phyloP scores from a whole-genome alignment of 192 early-diverging fungal genomes.

The Linnemannia elongata region DNA sequence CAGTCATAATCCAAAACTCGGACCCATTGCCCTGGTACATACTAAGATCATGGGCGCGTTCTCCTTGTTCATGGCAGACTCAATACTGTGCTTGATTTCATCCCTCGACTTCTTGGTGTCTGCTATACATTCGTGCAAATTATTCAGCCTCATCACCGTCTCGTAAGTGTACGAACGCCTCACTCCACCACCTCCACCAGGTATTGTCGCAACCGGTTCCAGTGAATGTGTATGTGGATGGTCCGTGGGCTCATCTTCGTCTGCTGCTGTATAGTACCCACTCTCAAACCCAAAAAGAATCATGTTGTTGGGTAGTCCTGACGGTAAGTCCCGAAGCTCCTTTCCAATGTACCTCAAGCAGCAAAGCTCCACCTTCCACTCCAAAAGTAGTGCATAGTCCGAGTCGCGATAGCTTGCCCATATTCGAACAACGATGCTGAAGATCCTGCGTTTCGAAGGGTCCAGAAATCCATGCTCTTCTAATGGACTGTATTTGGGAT shows the following conservation, averaged over 20 bases:
- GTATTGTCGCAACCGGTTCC: conserved; percentile 1
- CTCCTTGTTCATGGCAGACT: conserved; percentile 51
- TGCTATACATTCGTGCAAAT: conserved; percentile 57
- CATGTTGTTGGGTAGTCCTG: conserved; percentile 59
- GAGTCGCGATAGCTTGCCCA: conserved; percentile 41
- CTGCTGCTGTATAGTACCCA: conserved; percentile 65
- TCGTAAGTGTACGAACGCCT: conserved; percentile 69
- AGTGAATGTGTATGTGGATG: conserved; percentile 7
- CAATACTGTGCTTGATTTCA: conserved; percentile 59
- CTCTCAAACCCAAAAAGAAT: conserved; percentile 61
- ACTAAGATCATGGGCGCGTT: conserved; percentile 54
- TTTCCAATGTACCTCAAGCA: conserved; percentile 58
- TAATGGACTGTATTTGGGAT: conserved; percentile 43
- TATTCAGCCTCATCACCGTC: conserved; percentile 62
- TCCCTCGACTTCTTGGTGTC: conserved; percentile 60
- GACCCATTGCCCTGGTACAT: not conserved
- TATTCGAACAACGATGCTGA: conserved; percentile 28
- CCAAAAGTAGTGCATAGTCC: conserved; percentile 46
- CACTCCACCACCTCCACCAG: conserved; percentile 7
- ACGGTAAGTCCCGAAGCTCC: conserved; percentile 51
- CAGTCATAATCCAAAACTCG: not conserved
- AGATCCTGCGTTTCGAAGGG: conserved; percentile 19
- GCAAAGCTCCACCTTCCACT: conserved; percentile 65
- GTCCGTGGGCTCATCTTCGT: conserved; percentile 49
- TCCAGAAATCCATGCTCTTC: conserved; percentile 41